phyloP scores from a whole-genome alignment of 2,329 filamentous ascomycete genomes.

The Ophiostoma himal-ulmi region DNA sequence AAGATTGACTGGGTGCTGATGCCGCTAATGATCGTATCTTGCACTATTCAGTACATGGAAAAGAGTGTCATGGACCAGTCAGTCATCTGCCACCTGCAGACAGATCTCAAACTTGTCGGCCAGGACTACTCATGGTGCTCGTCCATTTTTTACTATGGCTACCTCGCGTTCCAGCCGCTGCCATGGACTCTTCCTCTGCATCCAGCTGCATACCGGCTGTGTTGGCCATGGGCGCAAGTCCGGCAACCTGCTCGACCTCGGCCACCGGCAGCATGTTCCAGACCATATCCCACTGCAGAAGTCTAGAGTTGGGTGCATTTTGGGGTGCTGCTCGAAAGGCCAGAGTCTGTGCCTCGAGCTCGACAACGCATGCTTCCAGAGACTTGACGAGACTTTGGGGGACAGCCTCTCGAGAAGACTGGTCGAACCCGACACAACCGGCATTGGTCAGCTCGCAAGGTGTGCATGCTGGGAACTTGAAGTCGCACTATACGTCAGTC shows the following conservation, averaged over 20 bases:
- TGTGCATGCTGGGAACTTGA: background rate
- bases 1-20: conserved; percentile 3
- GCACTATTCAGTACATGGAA: conserved; percentile 35
- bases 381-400: background rate
- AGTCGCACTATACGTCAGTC: background rate
- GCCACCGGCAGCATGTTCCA: background rate
- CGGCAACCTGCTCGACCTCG: background rate
- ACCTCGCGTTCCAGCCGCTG: background rate
- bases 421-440: background rate
- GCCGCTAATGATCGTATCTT: conserved; percentile 22
- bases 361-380: background rate
- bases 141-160: conserved; percentile 48
- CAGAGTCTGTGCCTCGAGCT: conserved; percentile 2
- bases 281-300: background rate
- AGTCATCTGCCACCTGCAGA: conserved; percentile 19
- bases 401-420: background rate
- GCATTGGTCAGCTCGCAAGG: background rate
- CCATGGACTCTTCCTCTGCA: background rate
- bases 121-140: conserved; percentile 23
- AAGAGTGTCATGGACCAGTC: conserved; percentile 27
- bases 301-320: background rate
- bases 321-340: background rate
- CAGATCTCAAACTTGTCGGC: conserved; percentile 14
- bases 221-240: background rate
- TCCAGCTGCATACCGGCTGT: background rate